Conservation (phyloP, 371 early-diverging fungal species). For the Mortierella sp. region DNA sequence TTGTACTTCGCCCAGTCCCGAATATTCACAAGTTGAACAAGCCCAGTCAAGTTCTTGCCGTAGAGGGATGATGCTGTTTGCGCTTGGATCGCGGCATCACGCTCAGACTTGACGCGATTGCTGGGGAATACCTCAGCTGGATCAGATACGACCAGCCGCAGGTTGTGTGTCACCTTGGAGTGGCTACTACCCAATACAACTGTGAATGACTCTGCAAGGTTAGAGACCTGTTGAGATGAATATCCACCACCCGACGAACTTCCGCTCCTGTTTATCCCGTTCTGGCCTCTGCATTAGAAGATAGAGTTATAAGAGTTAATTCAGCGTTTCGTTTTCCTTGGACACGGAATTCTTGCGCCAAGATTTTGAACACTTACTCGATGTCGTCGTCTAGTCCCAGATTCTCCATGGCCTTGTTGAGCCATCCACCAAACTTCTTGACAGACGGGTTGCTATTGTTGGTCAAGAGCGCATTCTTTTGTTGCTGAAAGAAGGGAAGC, state of each 20-base stretch:
- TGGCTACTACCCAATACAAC: constrained; percentile 81
- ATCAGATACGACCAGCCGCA: constrained; percentile 73
- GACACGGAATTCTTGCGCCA: not conserved
- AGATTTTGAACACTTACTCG: constrained; percentile 49
- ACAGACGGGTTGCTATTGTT: constrained; percentile 70
- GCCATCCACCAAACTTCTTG: constrained; percentile 76
- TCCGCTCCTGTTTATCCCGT: constrained; percentile 10
- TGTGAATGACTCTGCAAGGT: constrained; percentile 81
- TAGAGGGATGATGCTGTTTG: constrained; percentile 82
- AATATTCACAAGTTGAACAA: constrained; percentile 72
- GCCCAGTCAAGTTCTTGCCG: constrained; percentile 74
- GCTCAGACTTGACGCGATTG: constrained; percentile 62
- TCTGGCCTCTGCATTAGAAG: not conserved
- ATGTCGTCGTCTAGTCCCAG: constrained; percentile 73
- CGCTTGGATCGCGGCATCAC: constrained; percentile 76
- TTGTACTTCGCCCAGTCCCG: constrained; percentile 75
- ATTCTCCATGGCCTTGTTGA: constrained; percentile 83
- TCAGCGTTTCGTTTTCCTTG: not conserved
- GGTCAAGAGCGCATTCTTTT: constrained; percentile 69
- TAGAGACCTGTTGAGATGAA: constrained; percentile 24
- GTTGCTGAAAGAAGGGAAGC: constrained; percentile 75
- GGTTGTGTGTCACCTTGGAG: constrained; percentile 78
- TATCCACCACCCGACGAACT: not conserved
- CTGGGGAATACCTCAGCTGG: constrained; percentile 68
- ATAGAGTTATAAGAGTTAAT: not conserved